phyloP scores from a whole-genome alignment of 106 monocot species.

The Acanthochlamys bracteata region DNA sequence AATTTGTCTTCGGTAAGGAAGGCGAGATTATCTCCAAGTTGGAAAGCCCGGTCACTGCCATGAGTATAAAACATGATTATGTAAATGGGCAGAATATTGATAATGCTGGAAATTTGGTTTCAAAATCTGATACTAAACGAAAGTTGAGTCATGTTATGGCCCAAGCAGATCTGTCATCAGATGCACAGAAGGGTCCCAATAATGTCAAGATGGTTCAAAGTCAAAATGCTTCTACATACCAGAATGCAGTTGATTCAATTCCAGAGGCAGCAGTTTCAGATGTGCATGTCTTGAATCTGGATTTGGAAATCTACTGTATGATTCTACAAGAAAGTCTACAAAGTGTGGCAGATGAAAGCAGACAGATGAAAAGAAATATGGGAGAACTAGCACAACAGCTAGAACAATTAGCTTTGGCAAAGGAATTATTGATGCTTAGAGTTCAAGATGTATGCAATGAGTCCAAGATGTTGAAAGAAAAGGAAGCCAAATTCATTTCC shows the following conservation, averaged over 20 bases:
- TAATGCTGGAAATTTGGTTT: neutral
- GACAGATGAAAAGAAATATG: slow-evolving; percentile 29
- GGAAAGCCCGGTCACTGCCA: neutral
- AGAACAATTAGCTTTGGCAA: slow-evolving; percentile 26
- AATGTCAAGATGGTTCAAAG: neutral
- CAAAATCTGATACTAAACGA: neutral
- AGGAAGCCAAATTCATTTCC: slow-evolving; percentile 32
- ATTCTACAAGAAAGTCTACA: slow-evolving; percentile 53
- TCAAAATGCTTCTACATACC: neutral
- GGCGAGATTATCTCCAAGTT: slow-evolving; percentile 9
- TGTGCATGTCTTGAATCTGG: slow-evolving; percentile 27
- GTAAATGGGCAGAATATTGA: neutral
- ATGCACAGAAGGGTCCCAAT: neutral
- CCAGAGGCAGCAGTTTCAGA: slow-evolving; percentile 49
- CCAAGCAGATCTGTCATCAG: neutral
- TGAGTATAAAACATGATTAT: neutral
- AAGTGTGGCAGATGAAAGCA: slow-evolving; percentile 25
- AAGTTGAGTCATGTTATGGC: neutral
- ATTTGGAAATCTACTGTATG: slow-evolving; percentile 46
- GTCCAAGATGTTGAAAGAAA: slow-evolving; percentile 26
- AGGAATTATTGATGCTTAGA: slow-evolving; percentile 32
- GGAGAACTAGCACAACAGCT: slow-evolving; percentile 39
- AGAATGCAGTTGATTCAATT: slow-evolving; percentile 10
- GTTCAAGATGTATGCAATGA: slow-evolving; percentile 38
- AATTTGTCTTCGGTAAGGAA: slow-evolving; percentile 11